These are phyloP conservation scores for Panicum virgatum DNA, from an alignment of 202 grass and related monocot genomes.

Conservation along the genomic window DNA sequence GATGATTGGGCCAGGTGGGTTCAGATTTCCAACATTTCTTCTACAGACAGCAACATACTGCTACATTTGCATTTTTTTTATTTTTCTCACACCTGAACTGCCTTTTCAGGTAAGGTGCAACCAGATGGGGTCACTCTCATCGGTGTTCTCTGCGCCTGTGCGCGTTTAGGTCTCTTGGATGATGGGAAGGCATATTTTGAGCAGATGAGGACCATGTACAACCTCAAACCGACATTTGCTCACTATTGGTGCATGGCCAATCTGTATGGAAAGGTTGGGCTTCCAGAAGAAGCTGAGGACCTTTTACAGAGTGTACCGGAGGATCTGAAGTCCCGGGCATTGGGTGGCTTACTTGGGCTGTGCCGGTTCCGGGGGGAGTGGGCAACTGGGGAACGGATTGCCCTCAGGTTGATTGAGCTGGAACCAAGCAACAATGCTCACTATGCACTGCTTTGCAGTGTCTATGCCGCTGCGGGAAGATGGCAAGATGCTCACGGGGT, in stretches of 20 bases:
- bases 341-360: constrained; percentile 65
- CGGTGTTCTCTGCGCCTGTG: constrained; percentile 62
- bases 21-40: constrained; percentile 10
- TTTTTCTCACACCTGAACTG: background rate
- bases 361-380: constrained; percentile 58
- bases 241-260: constrained; percentile 88
- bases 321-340: constrained; percentile 46
- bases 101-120: constrained; percentile 40
- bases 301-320: constrained; percentile 48
- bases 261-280: constrained; percentile 54
- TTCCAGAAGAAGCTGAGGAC: constrained; percentile 47
- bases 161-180: constrained; percentile 54
- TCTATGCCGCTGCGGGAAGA: constrained; percentile 63
- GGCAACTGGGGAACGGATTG: constrained; percentile 60
- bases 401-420: constrained; percentile 65
- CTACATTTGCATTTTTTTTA: background rate
- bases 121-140: constrained; percentile 68
- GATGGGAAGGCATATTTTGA: constrained; percentile 59
- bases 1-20: constrained; percentile 55
- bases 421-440: constrained; percentile 55
- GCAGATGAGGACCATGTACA: constrained; percentile 54
- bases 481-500: constrained; percentile 59
- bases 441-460: constrained; percentile 60
- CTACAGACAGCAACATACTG: background rate
- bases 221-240: constrained; percentile 56